Evolutionary conservation across 164 flowering plant genomes (phyloP).

Genomic region (Cinnamomum micranthum): DNA sequence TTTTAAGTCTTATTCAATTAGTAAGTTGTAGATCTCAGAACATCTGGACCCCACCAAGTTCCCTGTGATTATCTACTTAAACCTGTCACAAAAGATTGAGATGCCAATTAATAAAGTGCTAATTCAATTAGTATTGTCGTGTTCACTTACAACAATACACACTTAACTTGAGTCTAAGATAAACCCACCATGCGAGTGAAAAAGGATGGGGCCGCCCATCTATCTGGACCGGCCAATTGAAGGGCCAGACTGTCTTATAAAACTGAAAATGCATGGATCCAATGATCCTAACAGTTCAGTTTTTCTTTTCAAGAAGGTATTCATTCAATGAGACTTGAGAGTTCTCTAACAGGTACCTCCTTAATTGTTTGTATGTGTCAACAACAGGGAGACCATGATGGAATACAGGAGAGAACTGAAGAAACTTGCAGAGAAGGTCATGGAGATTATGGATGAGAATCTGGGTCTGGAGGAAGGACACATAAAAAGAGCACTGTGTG

Average conservation of each 20-base stretch:
- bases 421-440: constrained; percentile 63
- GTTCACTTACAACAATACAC: too few species aligned
- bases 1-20: not conserved
- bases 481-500: constrained; percentile 63
- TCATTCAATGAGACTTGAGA: not conserved
- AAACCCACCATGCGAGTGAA: too few species aligned
- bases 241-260: not conserved
- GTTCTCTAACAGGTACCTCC: not conserved
- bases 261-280: not conserved
- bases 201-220: not conserved
- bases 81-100: too few species aligned
- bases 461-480: constrained; percentile 65
- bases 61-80: too few species aligned
- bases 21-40: not conserved
- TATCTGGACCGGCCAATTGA: not conserved
- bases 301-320: not conserved
- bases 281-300: not conserved
- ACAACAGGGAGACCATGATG: constrained; percentile 76
- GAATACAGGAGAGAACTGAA: constrained; percentile 70
- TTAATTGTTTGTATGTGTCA: not conserved
- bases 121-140: too few species aligned
- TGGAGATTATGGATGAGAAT: constrained; percentile 89
- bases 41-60: too few species aligned
- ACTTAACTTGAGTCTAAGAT: too few species aligned
- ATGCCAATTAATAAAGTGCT: too few species aligned